phyloP scores from a whole-genome alignment of 768 basidiomycete species.

The Symmetrospora coprosmae region DNA sequence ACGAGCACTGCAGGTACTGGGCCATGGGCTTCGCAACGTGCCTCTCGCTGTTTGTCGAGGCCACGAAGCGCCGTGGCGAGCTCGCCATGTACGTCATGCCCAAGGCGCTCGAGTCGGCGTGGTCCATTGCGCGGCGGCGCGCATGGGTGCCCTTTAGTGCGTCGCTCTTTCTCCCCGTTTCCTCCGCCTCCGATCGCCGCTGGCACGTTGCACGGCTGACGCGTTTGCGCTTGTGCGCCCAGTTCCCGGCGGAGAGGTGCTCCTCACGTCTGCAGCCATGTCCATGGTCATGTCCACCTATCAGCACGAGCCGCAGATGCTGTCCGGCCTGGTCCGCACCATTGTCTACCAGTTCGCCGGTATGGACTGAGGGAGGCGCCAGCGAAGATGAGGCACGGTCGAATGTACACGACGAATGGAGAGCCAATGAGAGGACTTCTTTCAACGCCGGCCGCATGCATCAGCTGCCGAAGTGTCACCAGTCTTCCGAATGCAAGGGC shows the following conservation, averaged over 20 bases:
- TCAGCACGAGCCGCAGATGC: conserved; percentile 16
- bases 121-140: conserved; percentile 61
- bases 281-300: conserved; percentile 18
- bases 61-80: conserved; percentile 71
- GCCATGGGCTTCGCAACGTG: conserved; percentile 55
- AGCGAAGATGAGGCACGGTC: no score
- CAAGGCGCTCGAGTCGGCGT: conserved; percentile 77
- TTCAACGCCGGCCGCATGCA: no score
- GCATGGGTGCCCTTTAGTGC: conserved; percentile 47
- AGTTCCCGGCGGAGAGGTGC: conserved; percentile 19
- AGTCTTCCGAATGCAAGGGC: no score
- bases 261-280: conserved; percentile 16
- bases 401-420: no score
- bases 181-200: not conserved
- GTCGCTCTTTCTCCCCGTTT: not conserved
- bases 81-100: conserved; percentile 79
- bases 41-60: conserved; percentile 70
- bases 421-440: no score
- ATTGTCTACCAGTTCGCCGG: conserved; percentile 15
- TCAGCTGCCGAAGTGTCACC: no score
- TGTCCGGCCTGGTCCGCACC: conserved; percentile 15
- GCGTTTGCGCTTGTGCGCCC: no score
- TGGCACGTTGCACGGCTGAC: no score
- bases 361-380: no score
- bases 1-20: not conserved